phyloP scores from a whole-genome alignment of 78 protist genomes.

The Fonticula alba region DNA sequence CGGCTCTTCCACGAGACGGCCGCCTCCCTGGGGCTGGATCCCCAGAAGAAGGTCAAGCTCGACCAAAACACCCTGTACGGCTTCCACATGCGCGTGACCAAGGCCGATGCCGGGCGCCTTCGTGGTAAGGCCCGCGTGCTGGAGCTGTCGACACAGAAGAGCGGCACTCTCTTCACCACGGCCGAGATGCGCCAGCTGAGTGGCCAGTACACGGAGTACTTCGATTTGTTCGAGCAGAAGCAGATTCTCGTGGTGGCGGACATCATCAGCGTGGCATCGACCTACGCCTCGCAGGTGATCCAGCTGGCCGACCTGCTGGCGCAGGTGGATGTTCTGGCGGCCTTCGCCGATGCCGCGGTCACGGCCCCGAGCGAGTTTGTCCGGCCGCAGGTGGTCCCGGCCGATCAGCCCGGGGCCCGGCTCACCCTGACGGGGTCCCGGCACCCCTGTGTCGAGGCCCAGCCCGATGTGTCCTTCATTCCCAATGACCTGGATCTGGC shows the following conservation, averaged over 20 bases:
- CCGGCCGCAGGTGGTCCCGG: constrained; percentile 32
- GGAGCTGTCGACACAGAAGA: constrained; percentile 22
- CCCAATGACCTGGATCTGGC: constrained; percentile 56
- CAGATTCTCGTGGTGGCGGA: constrained; percentile 15
- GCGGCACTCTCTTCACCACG: constrained; percentile 48
- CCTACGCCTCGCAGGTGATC: constrained; percentile 18
- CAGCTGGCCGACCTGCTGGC: constrained; percentile 29
- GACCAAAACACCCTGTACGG: constrained; percentile 14
- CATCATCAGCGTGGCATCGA: neutral
- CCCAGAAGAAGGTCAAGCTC: constrained; percentile 21
- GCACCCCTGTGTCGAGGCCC: constrained; percentile 81
- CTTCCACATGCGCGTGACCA: constrained; percentile 16
- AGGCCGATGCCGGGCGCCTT: too few species aligned
- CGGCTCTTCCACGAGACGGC: neutral
- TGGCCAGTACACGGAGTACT: neutral
- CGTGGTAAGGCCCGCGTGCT: too few species aligned
- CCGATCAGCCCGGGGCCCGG: neutral
- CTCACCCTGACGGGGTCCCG: constrained; percentile 37
- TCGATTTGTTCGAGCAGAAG: constrained; percentile 15
- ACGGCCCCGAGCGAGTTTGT: constrained; percentile 52
- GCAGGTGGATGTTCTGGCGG: constrained; percentile 40
- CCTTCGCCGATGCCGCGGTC: constrained; percentile 40
- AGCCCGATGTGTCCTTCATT: constrained; percentile 54
- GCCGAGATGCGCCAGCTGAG: constrained; percentile 10
- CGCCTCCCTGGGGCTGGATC: constrained; percentile 4